These are phyloP conservation scores for Zarea fungicola DNA, from an alignment of 2,329 filamentous ascomycete genomes.

Conservation along the genomic window DNA sequence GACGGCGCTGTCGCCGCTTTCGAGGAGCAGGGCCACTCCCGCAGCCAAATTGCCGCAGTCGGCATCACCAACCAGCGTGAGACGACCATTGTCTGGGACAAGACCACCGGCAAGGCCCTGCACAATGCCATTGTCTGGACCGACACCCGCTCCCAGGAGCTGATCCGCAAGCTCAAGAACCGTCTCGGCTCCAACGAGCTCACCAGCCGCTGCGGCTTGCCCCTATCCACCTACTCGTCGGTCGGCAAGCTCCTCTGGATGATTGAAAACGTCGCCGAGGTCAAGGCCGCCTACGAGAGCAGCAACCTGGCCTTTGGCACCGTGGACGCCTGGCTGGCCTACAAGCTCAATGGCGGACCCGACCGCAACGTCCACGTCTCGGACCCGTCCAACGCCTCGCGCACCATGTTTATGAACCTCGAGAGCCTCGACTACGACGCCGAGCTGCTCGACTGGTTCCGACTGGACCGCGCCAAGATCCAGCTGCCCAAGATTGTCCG, in stretches of 20 bases:
- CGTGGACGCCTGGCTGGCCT: slow-evolving; percentile 75
- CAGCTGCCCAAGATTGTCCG: slow-evolving; percentile 71
- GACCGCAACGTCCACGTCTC: slow-evolving; percentile 65
- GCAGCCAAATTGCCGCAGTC: slow-evolving; percentile 65
- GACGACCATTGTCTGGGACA: slow-evolving; percentile 76
- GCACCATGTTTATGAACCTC: slow-evolving; percentile 86
- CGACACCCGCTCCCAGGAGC: slow-evolving; percentile 67
- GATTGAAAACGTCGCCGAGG: slow-evolving; percentile 59
- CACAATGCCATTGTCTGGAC: slow-evolving; percentile 84
- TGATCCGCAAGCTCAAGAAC: slow-evolving; percentile 68
- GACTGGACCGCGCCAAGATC: slow-evolving; percentile 63
- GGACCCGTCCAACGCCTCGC: slow-evolving; percentile 75
- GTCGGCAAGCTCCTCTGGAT: slow-evolving; percentile 76
- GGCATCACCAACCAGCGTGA: slow-evolving; percentile 83
- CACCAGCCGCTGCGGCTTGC: slow-evolving; percentile 64
- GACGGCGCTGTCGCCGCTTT: slow-evolving; percentile 67
- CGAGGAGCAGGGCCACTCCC: slow-evolving; percentile 59
- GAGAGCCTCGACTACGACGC: slow-evolving; percentile 71
- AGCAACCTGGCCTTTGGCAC: slow-evolving; percentile 72
- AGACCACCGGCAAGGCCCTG: slow-evolving; percentile 67
- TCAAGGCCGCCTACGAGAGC: slow-evolving; percentile 66
- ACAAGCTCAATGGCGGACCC: slow-evolving; percentile 69
- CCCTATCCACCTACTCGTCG: slow-evolving; percentile 77
- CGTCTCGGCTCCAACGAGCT: slow-evolving; percentile 63
- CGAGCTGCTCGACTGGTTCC: slow-evolving; percentile 68